These are phyloP conservation scores for Fomes fomentarius DNA, from an alignment of 1,284 basidiomycete species.

Conservation along the genomic window DNA sequence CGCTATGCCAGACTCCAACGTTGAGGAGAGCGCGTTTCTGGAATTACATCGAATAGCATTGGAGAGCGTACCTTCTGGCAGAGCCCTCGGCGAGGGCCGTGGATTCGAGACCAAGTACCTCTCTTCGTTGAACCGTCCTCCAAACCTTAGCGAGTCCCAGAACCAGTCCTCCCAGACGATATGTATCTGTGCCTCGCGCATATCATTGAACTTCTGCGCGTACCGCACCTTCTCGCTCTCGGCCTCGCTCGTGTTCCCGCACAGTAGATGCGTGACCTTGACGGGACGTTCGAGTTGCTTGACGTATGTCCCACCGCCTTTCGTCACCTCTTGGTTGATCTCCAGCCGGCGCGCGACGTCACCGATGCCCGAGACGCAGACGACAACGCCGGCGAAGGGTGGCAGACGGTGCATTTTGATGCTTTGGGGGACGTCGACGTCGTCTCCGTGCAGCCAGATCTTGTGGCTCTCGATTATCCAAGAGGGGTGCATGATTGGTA, in stretches of 20 bases:
- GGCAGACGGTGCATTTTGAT: constrained; percentile 60
- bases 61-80: constrained; percentile 21
- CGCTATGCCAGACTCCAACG: no score
- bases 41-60: neutral
- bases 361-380: constrained; percentile 71
- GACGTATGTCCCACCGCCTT: constrained; percentile 59
- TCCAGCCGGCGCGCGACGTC: constrained; percentile 54
- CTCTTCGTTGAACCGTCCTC: constrained; percentile 57
- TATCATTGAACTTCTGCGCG: constrained; percentile 67
- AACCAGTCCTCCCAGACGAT: constrained; percentile 89
- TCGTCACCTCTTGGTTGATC: constrained; percentile 57
- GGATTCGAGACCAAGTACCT: constrained; percentile 62
- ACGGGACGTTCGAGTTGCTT: constrained; percentile 70
- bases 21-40: no score
- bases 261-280: constrained; percentile 68
- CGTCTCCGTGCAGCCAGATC: constrained; percentile 77
- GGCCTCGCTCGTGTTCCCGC: constrained; percentile 47
- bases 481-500: constrained; percentile 72
- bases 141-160: constrained; percentile 75
- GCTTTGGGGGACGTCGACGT: constrained; percentile 65
- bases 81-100: constrained; percentile 52
- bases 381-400: constrained; percentile 62
- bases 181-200: constrained; percentile 65
- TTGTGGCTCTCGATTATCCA: constrained; percentile 74
- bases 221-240: constrained; percentile 73